These are phyloP conservation scores for Stagonosporopsis cucurbitacearum DNA, from an alignment of 2,329 filamentous ascomycete species.

Conservation along the genomic window DNA sequence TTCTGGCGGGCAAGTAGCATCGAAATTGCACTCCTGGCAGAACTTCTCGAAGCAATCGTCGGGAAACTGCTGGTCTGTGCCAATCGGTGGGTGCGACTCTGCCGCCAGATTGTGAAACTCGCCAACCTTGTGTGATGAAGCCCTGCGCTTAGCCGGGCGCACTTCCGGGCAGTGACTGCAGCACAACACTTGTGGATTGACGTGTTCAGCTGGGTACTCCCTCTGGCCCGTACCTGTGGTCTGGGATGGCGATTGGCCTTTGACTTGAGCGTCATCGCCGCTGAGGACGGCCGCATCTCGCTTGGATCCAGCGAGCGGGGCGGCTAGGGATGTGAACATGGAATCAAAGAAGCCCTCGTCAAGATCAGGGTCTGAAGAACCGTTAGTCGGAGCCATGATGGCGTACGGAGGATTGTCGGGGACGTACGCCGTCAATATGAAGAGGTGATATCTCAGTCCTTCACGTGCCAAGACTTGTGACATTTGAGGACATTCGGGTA, in stretches of 20 bases:
- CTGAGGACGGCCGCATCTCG: conserved; percentile 35
- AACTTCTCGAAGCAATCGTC: conserved; percentile 46
- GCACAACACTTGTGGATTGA: conserved; percentile 34
- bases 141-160: conserved; percentile 44
- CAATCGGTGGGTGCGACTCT: conserved; percentile 23
- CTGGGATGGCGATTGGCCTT: conserved; percentile 21
- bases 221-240: conserved; percentile 18
- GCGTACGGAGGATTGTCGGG: conserved; percentile 19
- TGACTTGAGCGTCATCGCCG: conserved; percentile 23
- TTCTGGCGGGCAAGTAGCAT: conserved; percentile 35
- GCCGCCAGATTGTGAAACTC: conserved; percentile 37
- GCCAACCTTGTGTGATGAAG: conserved; percentile 39
- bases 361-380: conserved; percentile 34
- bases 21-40: conserved; percentile 46
- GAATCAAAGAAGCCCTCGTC: conserved; percentile 37
- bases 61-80: conserved; percentile 40
- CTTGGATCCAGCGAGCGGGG: conserved; percentile 43
- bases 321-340: conserved; percentile 35
- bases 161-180: conserved; percentile 39
- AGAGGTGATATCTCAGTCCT: conserved; percentile 18
- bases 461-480: conserved; percentile 19
- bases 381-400: conserved; percentile 38
- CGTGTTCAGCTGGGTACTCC: conserved; percentile 35
- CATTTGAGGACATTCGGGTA: conserved; percentile 21
- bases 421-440: conserved; percentile 14